A percentile compares a stretch with the other conserved stretches of the same genome.
Evolutionary conservation across 2,329 filamentous ascomycete genomes (phyloP).

Genomic region (Aspergillus sp.): DNA sequence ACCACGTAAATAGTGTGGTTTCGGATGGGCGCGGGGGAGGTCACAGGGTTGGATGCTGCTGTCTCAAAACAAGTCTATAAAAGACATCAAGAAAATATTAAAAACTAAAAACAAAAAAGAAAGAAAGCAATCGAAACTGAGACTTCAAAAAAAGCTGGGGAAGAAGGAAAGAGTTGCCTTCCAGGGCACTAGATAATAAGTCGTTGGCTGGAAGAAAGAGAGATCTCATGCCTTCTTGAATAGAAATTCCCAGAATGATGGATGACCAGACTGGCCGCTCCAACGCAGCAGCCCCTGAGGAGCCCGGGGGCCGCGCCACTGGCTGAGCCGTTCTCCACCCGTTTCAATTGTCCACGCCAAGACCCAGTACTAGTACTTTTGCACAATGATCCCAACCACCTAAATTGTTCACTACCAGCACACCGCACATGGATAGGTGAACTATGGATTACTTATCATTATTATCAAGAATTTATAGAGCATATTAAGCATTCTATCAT

Average conservation of each 20-base stretch:
- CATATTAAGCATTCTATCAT: background rate
- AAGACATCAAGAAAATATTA: constrained; percentile 27
- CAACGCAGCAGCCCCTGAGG: constrained; percentile 33
- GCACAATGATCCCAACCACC: background rate
- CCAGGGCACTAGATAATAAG: constrained; percentile 3
- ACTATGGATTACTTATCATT: background rate
- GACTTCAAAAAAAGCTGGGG: constrained; percentile 7
- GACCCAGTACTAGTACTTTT: constrained; percentile 1
- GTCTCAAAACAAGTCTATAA: constrained; percentile 7
- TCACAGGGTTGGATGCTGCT: constrained; percentile 19
- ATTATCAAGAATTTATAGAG: background rate
- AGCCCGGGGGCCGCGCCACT: constrained; percentile 24
- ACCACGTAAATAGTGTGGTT: constrained; percentile 6
- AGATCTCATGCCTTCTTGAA: constrained; percentile 16
- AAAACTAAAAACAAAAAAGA: constrained; percentile 15
- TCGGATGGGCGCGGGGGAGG: constrained; percentile 1
- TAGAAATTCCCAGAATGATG: constrained; percentile 20
- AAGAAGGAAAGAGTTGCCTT: constrained; percentile 10
- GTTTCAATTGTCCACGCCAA: constrained; percentile 17
- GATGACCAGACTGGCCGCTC: constrained; percentile 29
- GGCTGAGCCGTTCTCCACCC: constrained; percentile 19
- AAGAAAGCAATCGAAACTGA: constrained; percentile 9
- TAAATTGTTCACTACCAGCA: background rate
- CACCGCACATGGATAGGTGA: background rate
- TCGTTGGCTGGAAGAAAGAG: constrained; percentile 7